These are phyloP conservation scores for Helianthus annuus DNA, from an alignment of 129 eudicot species.

Conservation along the genomic window HanXRQr2.0-SUNRISE NC_035445.2:16011977-16012476, in stretches of 20 bases:
- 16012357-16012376: conserved; percentile 73
- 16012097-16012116: conserved; percentile 57
- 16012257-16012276: conserved; percentile 89
- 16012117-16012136: conserved; percentile 52
- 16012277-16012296: conserved; percentile 72
- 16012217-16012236: conserved; percentile 53
- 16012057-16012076: conserved; percentile 64
- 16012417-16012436: conserved; percentile 63
- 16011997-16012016: conserved; percentile 55
- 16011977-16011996: conserved; percentile 44
- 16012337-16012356: conserved; percentile 74
- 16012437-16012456: conserved; percentile 48
- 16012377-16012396: conserved; percentile 70
- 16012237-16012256: conserved; percentile 72
- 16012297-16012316: conserved; percentile 60
- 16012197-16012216: conserved; percentile 63
- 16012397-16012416: conserved; percentile 50
- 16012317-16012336: conserved; percentile 62
- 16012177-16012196: conserved; percentile 59
- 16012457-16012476: conserved; percentile 66
- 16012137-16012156: conserved; percentile 59
- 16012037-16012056: conserved; percentile 47
- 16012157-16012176: conserved; percentile 41
- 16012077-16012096: conserved; percentile 58
- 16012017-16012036: conserved; percentile 38